These are phyloP conservation scores for Penicillium sp. DNA, from an alignment of 2,329 filamentous ascomycete genomes.

Conservation along the genomic window DNA sequence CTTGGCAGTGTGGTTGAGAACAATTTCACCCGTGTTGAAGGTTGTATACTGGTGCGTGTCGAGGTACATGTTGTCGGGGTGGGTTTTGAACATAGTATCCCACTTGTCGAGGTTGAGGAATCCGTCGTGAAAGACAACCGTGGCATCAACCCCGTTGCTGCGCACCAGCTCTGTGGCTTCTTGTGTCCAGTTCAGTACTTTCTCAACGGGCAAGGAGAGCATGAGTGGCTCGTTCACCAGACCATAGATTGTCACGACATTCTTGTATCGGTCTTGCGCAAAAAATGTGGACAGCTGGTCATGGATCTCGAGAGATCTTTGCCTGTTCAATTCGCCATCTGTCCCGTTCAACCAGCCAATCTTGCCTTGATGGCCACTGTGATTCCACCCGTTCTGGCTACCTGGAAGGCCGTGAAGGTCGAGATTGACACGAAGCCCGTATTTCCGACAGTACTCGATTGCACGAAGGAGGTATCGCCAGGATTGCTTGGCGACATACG, in stretches of 20 bases:
- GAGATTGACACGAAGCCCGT: slow-evolving; percentile 87
- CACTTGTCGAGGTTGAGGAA: slow-evolving; percentile 90
- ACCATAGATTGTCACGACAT: slow-evolving; percentile 89
- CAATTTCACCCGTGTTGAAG: slow-evolving; percentile 87
- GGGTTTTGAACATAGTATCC: slow-evolving; percentile 74
- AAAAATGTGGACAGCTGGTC: slow-evolving; percentile 88
- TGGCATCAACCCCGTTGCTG: slow-evolving; percentile 68
- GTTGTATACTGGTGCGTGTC: slow-evolving; percentile 99
- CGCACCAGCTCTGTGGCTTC: slow-evolving; percentile 71
- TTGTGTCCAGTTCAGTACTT: slow-evolving; percentile 77
- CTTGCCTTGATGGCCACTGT: slow-evolving; percentile 76
- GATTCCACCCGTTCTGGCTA: slow-evolving; percentile 97
- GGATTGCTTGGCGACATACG: slow-evolving; percentile 79
- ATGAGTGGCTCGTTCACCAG: slow-evolving; percentile 93
- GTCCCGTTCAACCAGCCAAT: slow-evolving; percentile 93
- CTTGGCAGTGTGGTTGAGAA: slow-evolving; percentile 76
- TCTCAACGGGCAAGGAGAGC: slow-evolving; percentile 62
- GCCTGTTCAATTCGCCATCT: slow-evolving; percentile 71
- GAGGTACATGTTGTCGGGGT: slow-evolving; percentile 70
- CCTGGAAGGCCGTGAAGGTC: slow-evolving; percentile 91
- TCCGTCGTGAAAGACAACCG: slow-evolving; percentile 87
- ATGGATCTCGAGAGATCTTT: slow-evolving; percentile 84
- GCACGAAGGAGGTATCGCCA: slow-evolving; percentile 92
- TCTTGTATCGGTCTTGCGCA: slow-evolving; percentile 85
- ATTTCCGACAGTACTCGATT: slow-evolving; percentile 91